Conservation (phyloP, 192 early-diverging fungal genomes). For the Rhizophagus prolifer region DNA sequence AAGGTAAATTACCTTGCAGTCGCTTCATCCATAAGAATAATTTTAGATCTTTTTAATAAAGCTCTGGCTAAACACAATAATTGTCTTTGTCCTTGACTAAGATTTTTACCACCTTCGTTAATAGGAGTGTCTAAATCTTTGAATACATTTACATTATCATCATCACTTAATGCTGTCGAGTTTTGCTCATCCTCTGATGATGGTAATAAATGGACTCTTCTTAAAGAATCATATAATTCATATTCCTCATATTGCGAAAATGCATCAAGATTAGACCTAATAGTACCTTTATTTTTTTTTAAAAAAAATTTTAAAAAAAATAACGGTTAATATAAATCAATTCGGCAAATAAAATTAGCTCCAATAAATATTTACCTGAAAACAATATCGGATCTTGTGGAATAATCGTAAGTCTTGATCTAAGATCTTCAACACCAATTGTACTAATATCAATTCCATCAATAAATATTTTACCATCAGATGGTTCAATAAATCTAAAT, state of each 20-base stretch:
- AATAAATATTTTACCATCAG: slow-evolving; percentile 65
- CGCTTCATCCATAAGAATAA: slow-evolving; percentile 51
- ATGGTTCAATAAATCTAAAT: slow-evolving; percentile 76
- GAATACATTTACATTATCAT: slow-evolving; percentile 44
- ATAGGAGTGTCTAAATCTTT: slow-evolving; percentile 52
- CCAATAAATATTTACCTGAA: background rate
- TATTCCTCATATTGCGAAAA: slow-evolving; percentile 64
- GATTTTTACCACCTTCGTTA: slow-evolving; percentile 70
- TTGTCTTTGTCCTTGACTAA: slow-evolving; percentile 83
- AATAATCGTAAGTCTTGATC: slow-evolving; percentile 70
- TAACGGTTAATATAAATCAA: background rate
- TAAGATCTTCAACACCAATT: slow-evolving; percentile 72
- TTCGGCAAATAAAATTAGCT: background rate
- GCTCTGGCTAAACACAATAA: slow-evolving; percentile 81
- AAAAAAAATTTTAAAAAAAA: background rate
- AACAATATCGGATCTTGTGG: slow-evolving; percentile 77
- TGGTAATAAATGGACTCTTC: slow-evolving; percentile 58
- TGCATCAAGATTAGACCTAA: slow-evolving; percentile 82
- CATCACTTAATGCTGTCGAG: slow-evolving; percentile 10
- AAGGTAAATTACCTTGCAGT: slow-evolving; percentile 38
- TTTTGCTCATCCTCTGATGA: slow-evolving; percentile 27
- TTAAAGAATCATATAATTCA: slow-evolving; percentile 64
- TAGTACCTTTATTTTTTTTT: slow-evolving; percentile 42
- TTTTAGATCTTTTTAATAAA: slow-evolving; percentile 63
- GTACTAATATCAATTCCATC: slow-evolving; percentile 77